These are phyloP conservation scores for Diddensiella santjacobensis DNA, from an alignment of 805 yeast species.

Conservation along the genomic window DNA sequence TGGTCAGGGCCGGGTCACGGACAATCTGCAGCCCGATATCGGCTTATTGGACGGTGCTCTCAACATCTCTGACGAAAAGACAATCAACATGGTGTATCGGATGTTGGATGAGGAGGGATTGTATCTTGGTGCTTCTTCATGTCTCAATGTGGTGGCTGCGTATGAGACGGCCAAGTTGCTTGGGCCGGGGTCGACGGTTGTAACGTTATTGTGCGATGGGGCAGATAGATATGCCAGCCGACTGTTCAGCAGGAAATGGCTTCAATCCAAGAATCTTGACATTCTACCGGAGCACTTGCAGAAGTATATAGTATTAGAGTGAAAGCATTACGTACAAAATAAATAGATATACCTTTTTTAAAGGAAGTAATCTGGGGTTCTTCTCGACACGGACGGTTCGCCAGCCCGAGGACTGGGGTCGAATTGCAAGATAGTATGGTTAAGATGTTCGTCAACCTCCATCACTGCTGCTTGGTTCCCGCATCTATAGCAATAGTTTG, in stretches of 20 bases:
- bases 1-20: conserved; percentile 92
- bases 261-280: conserved; percentile 62
- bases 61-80: conserved; percentile 70
- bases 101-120: conserved; percentile 86
- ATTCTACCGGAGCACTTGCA: conserved; percentile 66
- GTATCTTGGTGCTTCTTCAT: conserved; percentile 86
- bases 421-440: conserved; percentile 83
- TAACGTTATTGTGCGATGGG: conserved; percentile 84
- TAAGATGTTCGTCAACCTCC: conserved; percentile 89
- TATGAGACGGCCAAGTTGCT: conserved; percentile 64
- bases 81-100: conserved; percentile 80
- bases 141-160: conserved; percentile 89
- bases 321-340: conserved; percentile 2
- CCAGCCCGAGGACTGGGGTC: conserved; percentile 96
- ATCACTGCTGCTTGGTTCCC: conserved; percentile 94
- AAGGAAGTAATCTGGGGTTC: conserved; percentile 92
- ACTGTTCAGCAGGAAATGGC: conserved; percentile 74
- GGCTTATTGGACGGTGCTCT: conserved; percentile 76
- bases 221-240: conserved; percentile 87
- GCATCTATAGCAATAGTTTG: conserved; percentile 91
- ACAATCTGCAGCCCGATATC: conserved; percentile 69
- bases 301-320: conserved; percentile 55
- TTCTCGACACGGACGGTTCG: conserved; percentile 90
- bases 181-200: conserved; percentile 77
- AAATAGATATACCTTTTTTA: conserved; percentile 26